Conservation (phyloP, 176 grass and related monocot genomes). For the Oryza punctata region DNA sequence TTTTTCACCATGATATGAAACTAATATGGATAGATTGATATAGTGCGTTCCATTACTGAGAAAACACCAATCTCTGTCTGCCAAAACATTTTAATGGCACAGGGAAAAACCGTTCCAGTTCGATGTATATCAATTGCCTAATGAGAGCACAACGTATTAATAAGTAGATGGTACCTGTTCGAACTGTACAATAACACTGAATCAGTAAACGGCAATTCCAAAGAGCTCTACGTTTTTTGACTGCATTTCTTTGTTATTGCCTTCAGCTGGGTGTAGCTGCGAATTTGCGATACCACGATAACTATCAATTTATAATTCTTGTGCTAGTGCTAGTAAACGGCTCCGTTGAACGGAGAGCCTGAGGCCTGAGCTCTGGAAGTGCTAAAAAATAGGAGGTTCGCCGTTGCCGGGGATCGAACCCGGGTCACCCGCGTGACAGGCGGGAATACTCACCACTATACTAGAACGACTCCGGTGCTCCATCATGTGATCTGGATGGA, state of each 20-base stretch:
- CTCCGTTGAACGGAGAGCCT: no score
- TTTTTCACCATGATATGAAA: slow-evolving; percentile 21
- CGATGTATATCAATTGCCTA: not conserved
- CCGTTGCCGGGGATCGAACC: slow-evolving; percentile 98
- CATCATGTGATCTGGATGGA: no score
- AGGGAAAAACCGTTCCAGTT: not conserved
- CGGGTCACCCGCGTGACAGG: slow-evolving; percentile 90
- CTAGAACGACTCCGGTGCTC: slow-evolving; percentile 65
- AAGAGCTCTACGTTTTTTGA: not conserved
- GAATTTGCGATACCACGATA: no score
- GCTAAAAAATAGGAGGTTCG: not conserved
- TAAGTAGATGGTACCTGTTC: not conserved
- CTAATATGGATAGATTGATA: not conserved
- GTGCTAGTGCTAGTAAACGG: no score
- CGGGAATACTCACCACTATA: slow-evolving; percentile 97
- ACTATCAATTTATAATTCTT: no score
- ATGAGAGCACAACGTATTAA: not conserved
- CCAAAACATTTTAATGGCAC: not conserved
- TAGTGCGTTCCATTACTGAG: not conserved
- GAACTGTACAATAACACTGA: not conserved
- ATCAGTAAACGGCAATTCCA: not conserved
- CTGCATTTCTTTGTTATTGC: not conserved
- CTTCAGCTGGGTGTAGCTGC: not conserved
- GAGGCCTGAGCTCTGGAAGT: no score
- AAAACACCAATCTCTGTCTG: not conserved